Evolutionary conservation across 495 filamentous ascomycete species (phyloP).

Genomic region (Evernia prunastri): DNA sequence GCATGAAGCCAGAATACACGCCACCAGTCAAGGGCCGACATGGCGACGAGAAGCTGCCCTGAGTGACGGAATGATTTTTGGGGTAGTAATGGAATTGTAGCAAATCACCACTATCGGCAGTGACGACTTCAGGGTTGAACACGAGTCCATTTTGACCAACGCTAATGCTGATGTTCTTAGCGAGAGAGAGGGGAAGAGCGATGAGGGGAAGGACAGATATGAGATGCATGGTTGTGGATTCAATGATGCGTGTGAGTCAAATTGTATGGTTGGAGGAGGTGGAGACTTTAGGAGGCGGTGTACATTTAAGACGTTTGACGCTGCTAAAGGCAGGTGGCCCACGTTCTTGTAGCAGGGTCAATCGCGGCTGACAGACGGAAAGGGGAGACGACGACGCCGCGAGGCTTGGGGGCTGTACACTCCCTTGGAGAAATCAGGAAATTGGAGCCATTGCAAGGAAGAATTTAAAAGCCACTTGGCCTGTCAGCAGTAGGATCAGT

Average conservation of each 20-base stretch:
- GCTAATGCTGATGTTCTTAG: background rate
- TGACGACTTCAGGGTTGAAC: background rate
- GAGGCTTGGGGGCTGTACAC: too few relatives aligned
- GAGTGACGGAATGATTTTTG: conserved; percentile 60
- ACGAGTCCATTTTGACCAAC: background rate
- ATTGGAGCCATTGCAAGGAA: too few relatives aligned
- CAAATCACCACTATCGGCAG: conserved; percentile 45
- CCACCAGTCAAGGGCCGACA: conserved; percentile 55
- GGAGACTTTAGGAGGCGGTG: too few relatives aligned
- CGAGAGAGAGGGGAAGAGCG: background rate
- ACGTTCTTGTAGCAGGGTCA: background rate
- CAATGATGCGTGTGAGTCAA: background rate
- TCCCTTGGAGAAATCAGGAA: too few relatives aligned
- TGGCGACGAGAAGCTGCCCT: conserved; percentile 60
- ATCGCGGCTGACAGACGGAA: background rate
- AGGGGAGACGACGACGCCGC: background rate
- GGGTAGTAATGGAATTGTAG: conserved; percentile 65
- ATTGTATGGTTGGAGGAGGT: background rate
- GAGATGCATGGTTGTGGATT: background rate
- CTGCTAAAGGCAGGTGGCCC: background rate
- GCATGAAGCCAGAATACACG: conserved; percentile 58
- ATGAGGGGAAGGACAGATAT: background rate
- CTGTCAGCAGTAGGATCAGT: background rate
- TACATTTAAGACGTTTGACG: too few relatives aligned
- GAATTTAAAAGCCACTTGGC: background rate